Base-by-base conservation (phyloP, 768 basidiomycete genomes). In the Melanogaster broomeanus region DNA sequence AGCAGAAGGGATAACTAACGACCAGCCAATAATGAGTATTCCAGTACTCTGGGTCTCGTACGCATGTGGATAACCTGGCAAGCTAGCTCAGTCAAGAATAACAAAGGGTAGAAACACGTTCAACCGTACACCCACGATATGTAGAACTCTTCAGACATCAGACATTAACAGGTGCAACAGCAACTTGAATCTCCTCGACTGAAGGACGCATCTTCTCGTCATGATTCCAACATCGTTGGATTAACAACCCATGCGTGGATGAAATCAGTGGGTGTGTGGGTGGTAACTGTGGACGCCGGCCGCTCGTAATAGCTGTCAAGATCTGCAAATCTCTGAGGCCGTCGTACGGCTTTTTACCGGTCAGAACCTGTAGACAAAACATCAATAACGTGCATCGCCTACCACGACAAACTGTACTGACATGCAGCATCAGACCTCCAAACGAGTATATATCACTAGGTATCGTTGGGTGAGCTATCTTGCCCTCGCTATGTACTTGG, bases 391-490 rank as follows among this genome's bases (percentile, higher is more conserved):
- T 6, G 31, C 51, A 31, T 42, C 22, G 39, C 19, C 43, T 15
- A 30, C 35, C 47, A 16, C 74, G 69, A 53, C 74, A 73, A 22
- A 18, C 7, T 19, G 39, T 13, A 43, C 28, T 3, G 9, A 53
- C 51, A 25, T 41, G 39, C 18, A 50, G 40, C 40, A 42, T 50
- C 18, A 76, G 70, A 53, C 74, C 72, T n/a, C 34, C 52, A 25
- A 53, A 53, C 18, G 52, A 53, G n/a, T 53, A 53, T 1, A 53
- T 42, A 25, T 53, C 48, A 4, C 18, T 25, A 25, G 37, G 18
- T 18, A 33, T 8, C 9, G 11, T 30, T 11, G 43, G 31, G 22
- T 45, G 21, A 3, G 21, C 25, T 30, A 45, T n/a, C 16, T 38
- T 27, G 4, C 25, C 31, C 31, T 31, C 31, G 31, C 5, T 12